These are phyloP conservation scores for Talaromyces islandicus DNA, from an alignment of 2,329 filamentous ascomycete genomes.

Conservation along the genomic window DNA sequence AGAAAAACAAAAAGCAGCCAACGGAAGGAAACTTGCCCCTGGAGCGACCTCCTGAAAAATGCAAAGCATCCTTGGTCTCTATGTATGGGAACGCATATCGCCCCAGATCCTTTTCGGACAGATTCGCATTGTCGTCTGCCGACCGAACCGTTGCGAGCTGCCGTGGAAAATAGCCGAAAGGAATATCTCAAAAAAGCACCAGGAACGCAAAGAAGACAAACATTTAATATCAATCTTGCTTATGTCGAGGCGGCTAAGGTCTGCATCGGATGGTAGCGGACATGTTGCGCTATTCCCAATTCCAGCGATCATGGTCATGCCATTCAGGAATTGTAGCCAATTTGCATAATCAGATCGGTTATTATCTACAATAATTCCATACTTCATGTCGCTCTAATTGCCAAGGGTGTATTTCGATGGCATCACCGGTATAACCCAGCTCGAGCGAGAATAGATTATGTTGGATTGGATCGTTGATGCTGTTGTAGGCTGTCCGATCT, in stretches of 20 bases:
- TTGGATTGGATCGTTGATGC: neutral
- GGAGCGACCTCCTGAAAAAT: neutral
- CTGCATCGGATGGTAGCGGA: neutral
- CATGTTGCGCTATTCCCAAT: neutral
- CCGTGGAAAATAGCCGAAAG: neutral
- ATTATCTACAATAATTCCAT: neutral
- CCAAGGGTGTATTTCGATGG: neutral
- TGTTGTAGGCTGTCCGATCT: neutral
- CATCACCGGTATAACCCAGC: neutral
- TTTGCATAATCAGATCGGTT: neutral
- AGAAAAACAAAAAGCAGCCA: neutral
- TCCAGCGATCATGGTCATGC: neutral
- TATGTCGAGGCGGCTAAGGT: neutral
- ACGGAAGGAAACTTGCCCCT: neutral
- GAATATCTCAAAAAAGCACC: neutral
- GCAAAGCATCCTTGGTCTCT: neutral
- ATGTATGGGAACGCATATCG: neutral
- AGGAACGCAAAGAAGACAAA: neutral
- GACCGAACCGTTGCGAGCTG: neutral
- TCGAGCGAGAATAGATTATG: neutral
- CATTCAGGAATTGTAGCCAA: neutral
- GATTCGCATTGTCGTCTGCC: neutral
- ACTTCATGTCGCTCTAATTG: neutral
- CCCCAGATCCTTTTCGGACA: neutral
- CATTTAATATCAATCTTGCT: neutral